Conservation (phyloP, 352 stramenopile genomes). For the Globisporangium camurandrum region DNA sequence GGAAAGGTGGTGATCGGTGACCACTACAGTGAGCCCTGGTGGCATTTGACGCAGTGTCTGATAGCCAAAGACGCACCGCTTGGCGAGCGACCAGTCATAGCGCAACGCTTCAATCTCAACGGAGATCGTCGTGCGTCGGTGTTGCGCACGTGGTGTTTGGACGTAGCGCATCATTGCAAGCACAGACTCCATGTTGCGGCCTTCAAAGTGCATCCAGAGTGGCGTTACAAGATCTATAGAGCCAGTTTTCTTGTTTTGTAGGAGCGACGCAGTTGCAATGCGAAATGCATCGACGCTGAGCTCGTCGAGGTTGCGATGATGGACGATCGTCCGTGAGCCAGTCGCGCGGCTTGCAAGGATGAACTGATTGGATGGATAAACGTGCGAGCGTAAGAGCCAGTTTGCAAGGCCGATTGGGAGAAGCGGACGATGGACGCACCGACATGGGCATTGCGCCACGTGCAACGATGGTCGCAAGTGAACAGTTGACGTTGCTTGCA, state of each 20-base stretch:
- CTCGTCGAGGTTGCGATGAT: constrained; percentile 52
- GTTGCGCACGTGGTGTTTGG: too few species aligned
- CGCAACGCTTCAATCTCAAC: constrained; percentile 64
- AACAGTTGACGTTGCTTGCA: constrained; percentile 40
- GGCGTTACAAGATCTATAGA: too few species aligned
- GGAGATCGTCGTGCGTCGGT: constrained; percentile 37
- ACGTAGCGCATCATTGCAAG: constrained; percentile 62
- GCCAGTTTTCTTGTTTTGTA: constrained; percentile 9
- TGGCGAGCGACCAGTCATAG: constrained; percentile 50
- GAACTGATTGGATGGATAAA: too few species aligned
- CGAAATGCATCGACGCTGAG: constrained; percentile 37
- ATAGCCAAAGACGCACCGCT: constrained; percentile 23
- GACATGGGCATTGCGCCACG: constrained; percentile 55
- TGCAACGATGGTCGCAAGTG: constrained; percentile 22
- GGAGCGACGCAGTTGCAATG: constrained; percentile 16
- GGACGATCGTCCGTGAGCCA: constrained; percentile 62
- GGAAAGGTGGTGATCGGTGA: too few species aligned
- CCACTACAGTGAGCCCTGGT: too few species aligned
- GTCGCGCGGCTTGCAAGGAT: constrained; percentile 59
- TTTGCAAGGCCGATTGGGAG: too few species aligned
- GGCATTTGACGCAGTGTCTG: not conserved
- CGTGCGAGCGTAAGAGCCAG: too few species aligned
- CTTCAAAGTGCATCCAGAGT: constrained; percentile 67
- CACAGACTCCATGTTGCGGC: constrained; percentile 56
- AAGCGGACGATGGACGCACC: constrained; percentile 17